Percentiles rank a stretch among this genome's conserved stretches.
Evolutionary conservation across 345 rosid species (phyloP).

Genomic region (Camelina laxa): DNA sequence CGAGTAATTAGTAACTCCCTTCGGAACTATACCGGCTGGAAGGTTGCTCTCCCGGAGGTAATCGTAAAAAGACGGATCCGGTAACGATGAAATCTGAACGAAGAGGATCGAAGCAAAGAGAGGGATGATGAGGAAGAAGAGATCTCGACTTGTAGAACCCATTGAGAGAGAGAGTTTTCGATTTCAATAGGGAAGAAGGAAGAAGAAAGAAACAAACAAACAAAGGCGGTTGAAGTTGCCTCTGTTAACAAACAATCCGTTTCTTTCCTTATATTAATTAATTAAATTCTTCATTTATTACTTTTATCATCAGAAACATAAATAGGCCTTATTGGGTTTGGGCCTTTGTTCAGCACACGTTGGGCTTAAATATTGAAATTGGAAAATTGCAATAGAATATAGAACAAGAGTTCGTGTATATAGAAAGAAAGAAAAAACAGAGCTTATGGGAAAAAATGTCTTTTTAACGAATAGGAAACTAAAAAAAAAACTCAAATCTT

Average conservation of each 20-base stretch:
- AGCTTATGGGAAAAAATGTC: background rate
- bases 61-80: conserved; percentile 52
- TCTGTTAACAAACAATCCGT: conserved; percentile 19
- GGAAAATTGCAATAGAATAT: conserved; percentile 12
- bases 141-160: conserved; percentile 16
- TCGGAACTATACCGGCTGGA: conserved; percentile 79
- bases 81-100: conserved; percentile 7
- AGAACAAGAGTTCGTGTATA: conserved; percentile 27
- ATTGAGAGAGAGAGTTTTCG: background rate
- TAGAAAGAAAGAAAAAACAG: background rate
- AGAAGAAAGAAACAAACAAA: conserved; percentile 1
- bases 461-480: conserved; percentile 12
- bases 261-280: background rate
- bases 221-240: conserved; percentile 18
- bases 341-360: background rate
- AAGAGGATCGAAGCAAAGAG: conserved; percentile 29
- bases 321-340: background rate
- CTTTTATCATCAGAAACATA: background rate
- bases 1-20: conserved; percentile 64
- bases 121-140: background rate
- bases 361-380: background rate
- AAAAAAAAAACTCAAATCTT: conserved; percentile 10
- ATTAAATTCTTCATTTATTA: background rate
- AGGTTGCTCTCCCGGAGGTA: conserved; percentile 59
- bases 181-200: background rate